Evolutionary conservation across 2,329 filamentous ascomycete genomes (phyloP), one percentile per base, ranked within the genome.

Genomic region (Sporothrix humicola): DNA sequence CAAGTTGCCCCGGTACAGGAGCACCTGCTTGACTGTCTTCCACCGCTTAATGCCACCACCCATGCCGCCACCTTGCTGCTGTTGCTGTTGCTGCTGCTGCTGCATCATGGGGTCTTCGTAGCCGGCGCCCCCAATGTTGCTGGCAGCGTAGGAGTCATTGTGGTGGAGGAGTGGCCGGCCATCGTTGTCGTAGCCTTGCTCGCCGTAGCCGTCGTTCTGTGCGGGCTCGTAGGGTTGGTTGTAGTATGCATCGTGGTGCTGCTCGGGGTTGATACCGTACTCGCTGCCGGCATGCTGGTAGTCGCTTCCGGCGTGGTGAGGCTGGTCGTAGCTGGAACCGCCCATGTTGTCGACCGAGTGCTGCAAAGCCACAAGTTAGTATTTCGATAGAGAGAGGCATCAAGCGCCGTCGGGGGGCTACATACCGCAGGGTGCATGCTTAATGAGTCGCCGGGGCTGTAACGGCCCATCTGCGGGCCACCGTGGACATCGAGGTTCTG

Each of bases 21-120:
- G 91, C n/a, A 99, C 95, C 84, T 98, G 94, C 84, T 98, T 99
- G 68, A 99, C 95, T 0, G 96, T 99, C 86, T 98, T 99, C 93
- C 94, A 98, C 81, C 96, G 89, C 81, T 93, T 92, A 77, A 98
- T 90, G 4, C 88, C 76, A 85, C 88, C 73, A 86, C 69, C 71
- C 5, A 46, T 52, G 6, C 65, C 54, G n/a, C 63, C 54, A n/a
- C 42, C 44, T 15, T 72, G 86, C 85, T 75, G 84, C 84, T 76
- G 80, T 75, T 79, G 82, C 70, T 76, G 74, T 31, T 80, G 80
- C 44, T 79, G 78, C 31, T 71, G 81, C 73, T 65, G 74, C 46
- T 63, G 61, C 42, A 54, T 26, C 5, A 61, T 31, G 12, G 82
- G 82, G 20, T 85, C 81, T 72, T 87, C 87, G 66, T 81, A 79